phyloP scores from a whole-genome alignment of 305 asterid genomes.

The Fraxinus albicans region DNA sequence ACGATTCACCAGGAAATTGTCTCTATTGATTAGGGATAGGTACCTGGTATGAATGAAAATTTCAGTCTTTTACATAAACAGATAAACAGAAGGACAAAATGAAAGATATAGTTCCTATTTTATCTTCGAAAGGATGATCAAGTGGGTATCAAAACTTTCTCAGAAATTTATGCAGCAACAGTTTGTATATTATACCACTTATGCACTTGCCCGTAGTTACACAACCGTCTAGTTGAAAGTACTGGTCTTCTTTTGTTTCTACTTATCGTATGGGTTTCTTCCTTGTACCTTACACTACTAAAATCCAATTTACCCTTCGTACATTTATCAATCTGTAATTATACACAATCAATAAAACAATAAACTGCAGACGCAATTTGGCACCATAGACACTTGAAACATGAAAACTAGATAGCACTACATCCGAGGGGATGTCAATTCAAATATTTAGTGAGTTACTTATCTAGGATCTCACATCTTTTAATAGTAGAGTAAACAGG shows the following conservation, averaged over 20 bases:
- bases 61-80: background rate
- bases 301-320: background rate
- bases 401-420: background rate
- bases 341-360: background rate
- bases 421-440: background rate
- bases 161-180: background rate
- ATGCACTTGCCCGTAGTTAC: background rate
- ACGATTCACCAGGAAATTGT: background rate
- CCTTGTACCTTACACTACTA: background rate
- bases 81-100: background rate
- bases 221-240: background rate
- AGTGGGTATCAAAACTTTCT: background rate
- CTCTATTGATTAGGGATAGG: slow-evolving; percentile 5
- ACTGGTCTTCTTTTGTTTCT: background rate
- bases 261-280: background rate
- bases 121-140: background rate
- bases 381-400: background rate
- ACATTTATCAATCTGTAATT: background rate
- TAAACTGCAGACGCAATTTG: background rate
- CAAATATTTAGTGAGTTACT: background rate
- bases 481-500: background rate
- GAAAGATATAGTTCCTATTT: background rate
- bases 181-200: background rate
- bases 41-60: slow-evolving; percentile 16
- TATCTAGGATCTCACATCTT: background rate